Evolutionary conservation across 805 yeast species (phyloP).

Genomic region (Monosporozyma solicola): DNA sequence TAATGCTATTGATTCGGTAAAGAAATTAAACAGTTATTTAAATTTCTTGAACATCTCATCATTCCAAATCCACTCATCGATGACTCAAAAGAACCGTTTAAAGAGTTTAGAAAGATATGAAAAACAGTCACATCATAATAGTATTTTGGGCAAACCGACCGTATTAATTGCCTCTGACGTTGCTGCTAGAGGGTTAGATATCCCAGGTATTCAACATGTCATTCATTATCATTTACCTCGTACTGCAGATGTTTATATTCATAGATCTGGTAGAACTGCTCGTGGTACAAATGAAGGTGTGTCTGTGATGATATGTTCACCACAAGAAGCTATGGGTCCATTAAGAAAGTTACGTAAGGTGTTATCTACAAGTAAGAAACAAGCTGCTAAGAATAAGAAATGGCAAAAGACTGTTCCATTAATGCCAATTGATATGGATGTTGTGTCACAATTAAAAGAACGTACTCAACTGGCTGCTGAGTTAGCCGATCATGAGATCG

Average conservation of each 20-base stretch:
- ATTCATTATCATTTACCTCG: conserved; percentile 94
- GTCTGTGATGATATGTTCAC: conserved; percentile 86
- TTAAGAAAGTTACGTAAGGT: conserved; percentile 61
- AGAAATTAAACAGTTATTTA: conserved; percentile 69
- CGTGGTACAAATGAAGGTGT: conserved; percentile 92
- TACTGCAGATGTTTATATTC: conserved; percentile 88
- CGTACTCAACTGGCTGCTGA: conserved; percentile 62
- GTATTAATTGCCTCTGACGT: conserved; percentile 92
- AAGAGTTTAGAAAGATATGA: conserved; percentile 60
- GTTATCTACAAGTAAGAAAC: conserved; percentile 29
- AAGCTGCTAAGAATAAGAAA: conserved; percentile 23
- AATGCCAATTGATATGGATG: conserved; percentile 68
- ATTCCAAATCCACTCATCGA: conserved; percentile 80
- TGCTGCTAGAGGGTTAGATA: conserved; percentile 96
- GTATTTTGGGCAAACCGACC: conserved; percentile 40
- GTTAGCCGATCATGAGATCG: conserved; percentile 63
- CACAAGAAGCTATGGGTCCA: conserved; percentile 89
- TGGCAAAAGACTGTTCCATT: conserved; percentile 52
- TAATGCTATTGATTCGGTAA: conserved; percentile 91
- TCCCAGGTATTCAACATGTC: conserved; percentile 83
- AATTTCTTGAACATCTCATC: conserved; percentile 58
- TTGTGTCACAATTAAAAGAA: conserved; percentile 59
- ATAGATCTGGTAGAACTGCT: conserved; percentile 97
- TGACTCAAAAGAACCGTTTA: conserved; percentile 90
- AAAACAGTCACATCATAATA: conserved; percentile 32